phyloP scores from a whole-genome alignment of 1,284 basidiomycete genomes.

The Coniophora puteana region DNA sequence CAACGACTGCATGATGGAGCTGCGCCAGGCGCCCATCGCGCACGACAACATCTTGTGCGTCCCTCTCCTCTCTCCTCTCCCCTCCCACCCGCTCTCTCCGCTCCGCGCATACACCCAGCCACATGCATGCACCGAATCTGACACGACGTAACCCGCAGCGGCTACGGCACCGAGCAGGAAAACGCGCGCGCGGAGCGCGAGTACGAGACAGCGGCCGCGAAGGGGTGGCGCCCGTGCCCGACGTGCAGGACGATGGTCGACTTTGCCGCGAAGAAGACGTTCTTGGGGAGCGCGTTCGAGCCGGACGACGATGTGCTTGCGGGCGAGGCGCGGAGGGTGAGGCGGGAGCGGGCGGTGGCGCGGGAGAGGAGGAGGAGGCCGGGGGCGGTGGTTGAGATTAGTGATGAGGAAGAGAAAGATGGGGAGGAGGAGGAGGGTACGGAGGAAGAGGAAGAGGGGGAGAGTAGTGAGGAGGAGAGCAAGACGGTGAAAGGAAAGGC shows the following conservation, averaged over 20 bases:
- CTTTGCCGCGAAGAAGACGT: constrained; percentile 42
- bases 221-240: constrained; percentile 57
- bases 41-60: constrained; percentile 59
- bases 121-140: too few species aligned
- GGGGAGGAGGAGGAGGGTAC: too few species aligned
- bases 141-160: constrained; percentile 31
- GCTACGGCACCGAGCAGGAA: constrained; percentile 49
- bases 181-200: constrained; percentile 50
- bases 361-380: too few species aligned
- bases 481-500: too few species aligned
- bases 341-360: constrained; percentile 6
- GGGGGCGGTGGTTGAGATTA: not conserved
- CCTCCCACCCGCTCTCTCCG: too few species aligned
- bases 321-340: constrained; percentile 17
- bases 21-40: constrained; percentile 44
- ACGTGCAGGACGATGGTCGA: constrained; percentile 57
- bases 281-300: constrained; percentile 54
- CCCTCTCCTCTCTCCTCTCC: not conserved
- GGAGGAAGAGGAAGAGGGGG: too few species aligned
- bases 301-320: constrained; percentile 52
- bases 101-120: too few species aligned
- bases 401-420: not conserved
- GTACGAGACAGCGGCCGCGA: constrained; percentile 51
- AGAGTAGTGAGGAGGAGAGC: too few species aligned
- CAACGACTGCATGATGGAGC: constrained; percentile 50